Base-by-base conservation (phyloP, 345 rosid species). In the Melaleuca alternifolia region DNA sequence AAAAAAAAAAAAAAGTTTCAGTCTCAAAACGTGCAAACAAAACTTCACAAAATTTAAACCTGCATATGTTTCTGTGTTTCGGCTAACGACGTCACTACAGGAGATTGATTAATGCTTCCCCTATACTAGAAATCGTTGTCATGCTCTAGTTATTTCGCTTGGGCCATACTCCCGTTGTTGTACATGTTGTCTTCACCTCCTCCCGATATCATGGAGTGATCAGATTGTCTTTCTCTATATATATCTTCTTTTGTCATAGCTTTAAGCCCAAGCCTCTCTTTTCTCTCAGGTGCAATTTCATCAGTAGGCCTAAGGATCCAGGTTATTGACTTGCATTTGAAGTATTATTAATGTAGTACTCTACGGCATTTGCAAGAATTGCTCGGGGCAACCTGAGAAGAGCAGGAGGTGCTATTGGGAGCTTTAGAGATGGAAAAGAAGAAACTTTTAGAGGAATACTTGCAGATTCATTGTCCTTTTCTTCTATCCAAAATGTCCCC, bases 341-440 rank as follows among this genome's bases (percentile, higher is more conserved):
- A 61, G 87, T 24, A 83, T 52, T 11, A 51, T 52, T 11, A 51
- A 48, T 18, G 37, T 28, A 3, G 21, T 20, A 50, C 44, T 30
- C 61, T 23, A 94, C 94, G 98, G 95, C 98, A 86, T 89, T 94
- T 82, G 92, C 95, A 46, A 91, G 95, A 85, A 79, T 93, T 85
- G 91, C 91, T 28, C 86, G 92, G 83, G 88, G 89, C 83, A 91
- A 90, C 86, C 88, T 94, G 84, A 88, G 94, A 89, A 95, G 96
- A 88, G 85, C 94, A 50, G 89, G 87, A 84, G 91, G 86, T 61
- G 41, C 89, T 41, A 75, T 85, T 48, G 90, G 91, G 30, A 79
- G 87, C 86, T 84, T 28, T 75, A 56, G 83, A 11, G 62, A 53
- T 51, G 91, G 90, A 85, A 85, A 82, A 48, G 88, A 81, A 50